Evolutionary conservation across 2,329 filamentous ascomycete genomes (phyloP).

Genomic region (Sarocladium oryzae): DNA sequence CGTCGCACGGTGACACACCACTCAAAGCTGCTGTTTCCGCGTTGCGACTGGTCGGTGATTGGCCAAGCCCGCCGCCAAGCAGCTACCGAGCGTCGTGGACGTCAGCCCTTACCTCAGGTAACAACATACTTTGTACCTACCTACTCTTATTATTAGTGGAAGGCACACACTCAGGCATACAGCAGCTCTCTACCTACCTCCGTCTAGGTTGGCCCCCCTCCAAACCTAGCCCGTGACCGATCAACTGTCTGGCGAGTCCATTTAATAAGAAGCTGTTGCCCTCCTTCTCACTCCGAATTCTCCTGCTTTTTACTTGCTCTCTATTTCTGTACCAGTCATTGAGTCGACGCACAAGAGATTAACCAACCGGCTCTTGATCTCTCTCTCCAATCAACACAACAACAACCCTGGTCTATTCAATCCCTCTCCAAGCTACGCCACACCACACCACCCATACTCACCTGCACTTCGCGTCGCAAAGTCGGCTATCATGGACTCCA

Average conservation of each 20-base stretch:
- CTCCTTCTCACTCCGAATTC: background rate
- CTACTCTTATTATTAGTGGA: background rate
- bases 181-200: background rate
- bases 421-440: background rate
- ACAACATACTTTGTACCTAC: background rate
- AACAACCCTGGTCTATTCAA: background rate
- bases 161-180: background rate
- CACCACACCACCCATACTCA: background rate
- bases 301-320: background rate
- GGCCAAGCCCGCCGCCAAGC: slow-evolving; percentile 1
- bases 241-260: too few species aligned
- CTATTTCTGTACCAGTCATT: background rate
- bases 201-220: too few species aligned
- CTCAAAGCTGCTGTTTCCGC: background rate
- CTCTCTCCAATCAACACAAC: background rate
- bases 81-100: slow-evolving; percentile 3
- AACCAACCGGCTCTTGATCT: background rate
- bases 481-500: background rate
- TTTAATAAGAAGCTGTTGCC: slow-evolving; percentile 2
- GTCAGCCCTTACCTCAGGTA: slow-evolving; percentile 4
- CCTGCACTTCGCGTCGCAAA: background rate
- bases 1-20: background rate
- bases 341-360: background rate
- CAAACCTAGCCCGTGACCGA: too few species aligned
- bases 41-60: slow-evolving; percentile 1